Conservation (phyloP, 176 grass and related monocot genomes). For the Avena eriantha region DNA sequence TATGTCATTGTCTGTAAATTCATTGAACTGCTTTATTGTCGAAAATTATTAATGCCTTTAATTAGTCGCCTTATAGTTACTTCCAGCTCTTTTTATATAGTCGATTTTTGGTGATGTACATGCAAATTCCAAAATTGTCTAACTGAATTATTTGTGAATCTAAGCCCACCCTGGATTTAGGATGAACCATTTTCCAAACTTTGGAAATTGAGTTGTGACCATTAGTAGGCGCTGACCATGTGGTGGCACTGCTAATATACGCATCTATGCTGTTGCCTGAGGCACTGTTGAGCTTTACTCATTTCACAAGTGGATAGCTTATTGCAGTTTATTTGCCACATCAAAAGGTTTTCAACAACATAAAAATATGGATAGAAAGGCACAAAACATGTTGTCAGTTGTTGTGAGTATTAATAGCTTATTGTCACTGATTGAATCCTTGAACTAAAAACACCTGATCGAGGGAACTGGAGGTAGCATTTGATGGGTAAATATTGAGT, state of each 20-base stretch:
- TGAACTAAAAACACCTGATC: slow-evolving; percentile 4
- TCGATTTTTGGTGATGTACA: not conserved
- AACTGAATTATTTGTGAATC: slow-evolving; percentile 18
- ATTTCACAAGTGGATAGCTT: slow-evolving; percentile 12
- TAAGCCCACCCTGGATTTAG: slow-evolving; percentile 2
- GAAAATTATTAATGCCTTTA: slow-evolving; percentile 3
- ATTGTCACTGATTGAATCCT: slow-evolving; percentile 30
- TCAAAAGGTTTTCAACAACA: slow-evolving; percentile 27
- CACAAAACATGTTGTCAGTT: not conserved
- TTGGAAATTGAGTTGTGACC: slow-evolving; percentile 9
- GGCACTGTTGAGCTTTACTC: slow-evolving; percentile 14
- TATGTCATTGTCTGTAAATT: slow-evolving; percentile 23
- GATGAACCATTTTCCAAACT: not conserved
- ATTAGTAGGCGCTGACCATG: slow-evolving; percentile 19
- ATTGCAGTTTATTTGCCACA: slow-evolving; percentile 38
- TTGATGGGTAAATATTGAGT: slow-evolving; percentile 33
- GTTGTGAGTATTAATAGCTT: not conserved
- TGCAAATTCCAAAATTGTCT: slow-evolving; percentile 16
- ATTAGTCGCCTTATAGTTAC: not conserved
- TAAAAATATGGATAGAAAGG: slow-evolving; percentile 25
- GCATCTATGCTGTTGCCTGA: not conserved
- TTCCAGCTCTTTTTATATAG: slow-evolving; percentile 7
- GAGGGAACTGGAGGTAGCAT: not conserved
- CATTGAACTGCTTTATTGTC: slow-evolving; percentile 21
- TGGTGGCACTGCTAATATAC: not conserved